phyloP scores from a whole-genome alignment of 169 alveolate genomes.

The Cryptosporidium parvum region DNA sequence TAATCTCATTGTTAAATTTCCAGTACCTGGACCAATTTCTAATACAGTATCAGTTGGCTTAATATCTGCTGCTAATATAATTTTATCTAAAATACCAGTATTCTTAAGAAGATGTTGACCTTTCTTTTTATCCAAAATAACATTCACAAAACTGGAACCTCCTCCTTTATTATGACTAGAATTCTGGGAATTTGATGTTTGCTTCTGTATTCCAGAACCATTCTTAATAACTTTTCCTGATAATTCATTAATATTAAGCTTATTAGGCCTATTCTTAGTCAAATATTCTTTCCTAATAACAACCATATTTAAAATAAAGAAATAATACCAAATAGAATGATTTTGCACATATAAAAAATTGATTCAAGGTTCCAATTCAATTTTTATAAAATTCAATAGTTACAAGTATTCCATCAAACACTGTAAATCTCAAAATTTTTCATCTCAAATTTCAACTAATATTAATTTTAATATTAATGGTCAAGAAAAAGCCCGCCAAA shows the following conservation, averaged over 20 bases:
- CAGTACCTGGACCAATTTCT: constrained; percentile 99
- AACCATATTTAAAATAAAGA: constrained; percentile 4
- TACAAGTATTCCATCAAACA: too few relatives aligned
- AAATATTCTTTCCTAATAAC: constrained; percentile 66
- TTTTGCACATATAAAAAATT: neutral
- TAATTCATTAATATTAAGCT: constrained; percentile 3
- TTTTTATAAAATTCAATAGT: too few relatives aligned
- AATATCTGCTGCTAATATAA: constrained; percentile 95
- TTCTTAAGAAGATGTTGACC: constrained; percentile 99
- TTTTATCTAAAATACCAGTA: constrained; percentile 96
- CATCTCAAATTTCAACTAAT: neutral
- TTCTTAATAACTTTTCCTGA: constrained; percentile 36
- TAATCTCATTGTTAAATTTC: constrained; percentile 96
- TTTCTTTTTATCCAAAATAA: constrained; percentile 90
- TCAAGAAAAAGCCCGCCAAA: neutral
- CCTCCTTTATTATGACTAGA: constrained; percentile 9
- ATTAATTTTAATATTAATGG: too few relatives aligned
- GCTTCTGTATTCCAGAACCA: neutral
- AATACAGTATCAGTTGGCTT: constrained; percentile 96
- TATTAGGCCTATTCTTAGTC: constrained; percentile 49
- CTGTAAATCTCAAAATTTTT: neutral
- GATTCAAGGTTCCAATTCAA: neutral
- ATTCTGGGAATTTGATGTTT: neutral
- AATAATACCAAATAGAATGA: too few relatives aligned
- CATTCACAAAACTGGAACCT: constrained; percentile 77